phyloP scores from a whole-genome alignment of 495 filamentous ascomycete genomes.

The Neurospora discreta region DNA sequence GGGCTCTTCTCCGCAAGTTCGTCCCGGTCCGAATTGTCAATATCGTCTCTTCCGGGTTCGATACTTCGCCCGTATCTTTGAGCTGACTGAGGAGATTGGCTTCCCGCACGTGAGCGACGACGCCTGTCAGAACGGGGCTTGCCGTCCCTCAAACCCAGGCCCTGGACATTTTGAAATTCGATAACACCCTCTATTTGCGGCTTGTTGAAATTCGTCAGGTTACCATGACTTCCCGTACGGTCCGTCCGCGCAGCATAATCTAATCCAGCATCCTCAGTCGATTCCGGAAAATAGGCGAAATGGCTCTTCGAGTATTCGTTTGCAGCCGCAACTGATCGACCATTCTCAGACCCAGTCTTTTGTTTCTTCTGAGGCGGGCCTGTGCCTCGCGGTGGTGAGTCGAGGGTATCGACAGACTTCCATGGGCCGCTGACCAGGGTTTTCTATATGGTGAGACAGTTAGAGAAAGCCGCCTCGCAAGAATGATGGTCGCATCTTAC shows the following conservation, averaged over 20 bases:
- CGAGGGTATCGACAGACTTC: constrained; percentile 5
- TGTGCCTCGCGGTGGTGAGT: background rate
- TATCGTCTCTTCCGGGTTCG: constrained; percentile 4
- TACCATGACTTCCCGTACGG: constrained; percentile 7
- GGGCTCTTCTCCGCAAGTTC: constrained; percentile 1
- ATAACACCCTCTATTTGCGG: constrained; percentile 1
- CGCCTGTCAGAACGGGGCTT: constrained; percentile 4
- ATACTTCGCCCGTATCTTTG: background rate
- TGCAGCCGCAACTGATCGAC: background rate
- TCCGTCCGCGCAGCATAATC: background rate
- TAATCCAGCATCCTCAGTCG: constrained; percentile 12
- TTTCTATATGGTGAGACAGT: background rate
- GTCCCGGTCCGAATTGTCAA: constrained; percentile 3
- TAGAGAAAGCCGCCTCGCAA: background rate
- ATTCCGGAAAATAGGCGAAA: background rate
- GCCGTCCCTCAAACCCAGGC: background rate
- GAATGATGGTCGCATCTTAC: background rate
- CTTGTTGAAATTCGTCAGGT: constrained; percentile 11
- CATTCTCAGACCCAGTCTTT: constrained; percentile 3
- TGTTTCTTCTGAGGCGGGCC: constrained; percentile 17
- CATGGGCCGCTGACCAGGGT: background rate
- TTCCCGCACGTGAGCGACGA: background rate
- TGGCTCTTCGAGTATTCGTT: constrained; percentile 1
- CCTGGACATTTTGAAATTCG: constrained; percentile 15
- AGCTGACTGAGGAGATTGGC: background rate